A percentile compares a stretch with the other conserved stretches of the same genome.
phyloP scores from a whole-genome alignment of 805 yeast species.

The Candida silvatica region DNA sequence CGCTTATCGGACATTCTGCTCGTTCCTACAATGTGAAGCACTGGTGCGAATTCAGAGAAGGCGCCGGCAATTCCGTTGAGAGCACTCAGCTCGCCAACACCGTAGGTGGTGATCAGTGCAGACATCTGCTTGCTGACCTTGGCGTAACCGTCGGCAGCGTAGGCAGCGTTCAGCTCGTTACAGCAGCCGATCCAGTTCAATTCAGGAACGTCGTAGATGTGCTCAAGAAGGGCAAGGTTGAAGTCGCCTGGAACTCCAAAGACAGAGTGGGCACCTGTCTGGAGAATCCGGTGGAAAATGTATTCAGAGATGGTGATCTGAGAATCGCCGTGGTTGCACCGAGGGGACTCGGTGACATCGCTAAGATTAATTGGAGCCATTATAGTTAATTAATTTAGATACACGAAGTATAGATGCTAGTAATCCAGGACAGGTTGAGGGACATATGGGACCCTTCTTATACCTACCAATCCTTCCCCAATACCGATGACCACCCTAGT shows the following conservation, averaged over 20 bases:
- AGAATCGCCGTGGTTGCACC: slow-evolving; percentile 5
- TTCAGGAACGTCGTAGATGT: slow-evolving; percentile 26
- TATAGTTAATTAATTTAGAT: neutral
- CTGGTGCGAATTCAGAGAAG: slow-evolving; percentile 37
- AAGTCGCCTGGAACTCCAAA: slow-evolving; percentile 60
- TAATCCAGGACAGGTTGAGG: no score
- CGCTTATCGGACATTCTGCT: slow-evolving; percentile 15
- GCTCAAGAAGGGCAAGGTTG: slow-evolving; percentile 41
- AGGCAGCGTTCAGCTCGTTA: slow-evolving; percentile 44
- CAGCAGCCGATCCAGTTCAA: slow-evolving; percentile 35
- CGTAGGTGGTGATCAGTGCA: slow-evolving; percentile 38
- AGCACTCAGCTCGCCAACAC: slow-evolving; percentile 46
- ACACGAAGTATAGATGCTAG: no score
- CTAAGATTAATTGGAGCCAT: slow-evolving; percentile 17
- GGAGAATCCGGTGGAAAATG: slow-evolving; percentile 33
- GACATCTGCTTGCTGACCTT: slow-evolving; percentile 26
- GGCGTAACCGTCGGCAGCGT: slow-evolving; percentile 42
- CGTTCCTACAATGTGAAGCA: slow-evolving; percentile 45
- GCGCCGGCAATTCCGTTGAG: slow-evolving; percentile 41
- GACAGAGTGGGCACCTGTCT: slow-evolving; percentile 34
- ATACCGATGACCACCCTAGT: no score
- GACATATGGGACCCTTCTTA: no score
- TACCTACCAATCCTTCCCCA: no score
- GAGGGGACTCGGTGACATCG: slow-evolving; percentile 2
- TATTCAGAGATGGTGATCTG: slow-evolving; percentile 33